These are phyloP conservation scores for Lecanoromycetidae sp. DNA, from an alignment of 2,329 filamentous ascomycete species.

Conservation along the genomic window DNA sequence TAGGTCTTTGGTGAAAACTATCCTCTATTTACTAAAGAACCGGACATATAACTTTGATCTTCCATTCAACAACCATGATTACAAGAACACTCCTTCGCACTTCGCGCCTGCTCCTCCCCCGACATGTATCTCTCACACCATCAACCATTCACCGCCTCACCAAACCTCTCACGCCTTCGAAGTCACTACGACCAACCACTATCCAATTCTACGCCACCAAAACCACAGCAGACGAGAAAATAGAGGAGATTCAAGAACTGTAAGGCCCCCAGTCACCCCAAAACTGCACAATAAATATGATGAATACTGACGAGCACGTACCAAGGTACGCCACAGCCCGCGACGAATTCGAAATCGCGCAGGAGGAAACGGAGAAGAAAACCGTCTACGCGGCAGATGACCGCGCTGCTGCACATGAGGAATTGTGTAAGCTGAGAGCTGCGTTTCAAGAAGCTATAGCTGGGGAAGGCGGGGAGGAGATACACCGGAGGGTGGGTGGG, in stretches of 20 bases:
- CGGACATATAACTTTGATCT: too few relatives aligned
- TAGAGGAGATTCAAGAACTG: slow-evolving; percentile 32
- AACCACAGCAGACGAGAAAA: slow-evolving; percentile 27
- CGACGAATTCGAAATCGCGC: slow-evolving; percentile 19
- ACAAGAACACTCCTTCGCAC: too few relatives aligned
- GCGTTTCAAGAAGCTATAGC: slow-evolving; percentile 33
- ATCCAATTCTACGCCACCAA: slow-evolving; percentile 21
- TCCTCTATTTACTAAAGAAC: too few relatives aligned
- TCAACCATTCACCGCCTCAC: background rate
- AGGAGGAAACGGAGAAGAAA: slow-evolving; percentile 31
- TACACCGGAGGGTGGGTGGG: slow-evolving; percentile 39
- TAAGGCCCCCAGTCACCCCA: slow-evolving; percentile 12
- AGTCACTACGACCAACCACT: background rate
- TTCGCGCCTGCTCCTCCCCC: too few relatives aligned
- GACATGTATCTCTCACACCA: too few relatives aligned
- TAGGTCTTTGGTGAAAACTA: too few relatives aligned
- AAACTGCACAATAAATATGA: background rate
- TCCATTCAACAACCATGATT: too few relatives aligned
- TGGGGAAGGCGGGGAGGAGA: slow-evolving; percentile 37
- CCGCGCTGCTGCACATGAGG: slow-evolving; percentile 40
- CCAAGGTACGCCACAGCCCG: slow-evolving; percentile 17
- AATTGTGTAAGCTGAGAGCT: slow-evolving; percentile 37
- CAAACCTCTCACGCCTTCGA: background rate
- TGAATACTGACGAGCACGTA: too few relatives aligned
- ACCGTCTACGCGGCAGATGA: slow-evolving; percentile 45